Percentiles rank a stretch among this genome's conserved stretches.
Evolutionary conservation across 305 asterid genomes (phyloP).

Genomic region (Stenogyne calaminthoides): DNA sequence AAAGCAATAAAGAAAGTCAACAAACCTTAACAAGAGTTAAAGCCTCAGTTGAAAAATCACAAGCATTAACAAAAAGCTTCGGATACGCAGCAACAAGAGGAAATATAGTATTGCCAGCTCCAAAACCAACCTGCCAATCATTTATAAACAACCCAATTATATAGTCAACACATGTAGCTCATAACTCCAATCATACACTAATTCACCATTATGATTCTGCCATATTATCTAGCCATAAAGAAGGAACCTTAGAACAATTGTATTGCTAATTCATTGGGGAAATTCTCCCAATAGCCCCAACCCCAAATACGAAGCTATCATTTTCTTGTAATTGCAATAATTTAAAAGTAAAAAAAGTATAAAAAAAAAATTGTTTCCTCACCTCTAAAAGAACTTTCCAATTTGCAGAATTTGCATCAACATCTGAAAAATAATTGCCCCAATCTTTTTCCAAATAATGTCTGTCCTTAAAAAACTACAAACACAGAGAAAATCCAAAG

Average conservation of each 20-base stretch:
- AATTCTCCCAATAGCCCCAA: conserved; percentile 15
- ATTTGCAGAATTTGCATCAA: conserved; percentile 29
- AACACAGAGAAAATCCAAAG: conserved; percentile 12
- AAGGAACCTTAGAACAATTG: neutral
- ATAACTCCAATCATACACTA: neutral
- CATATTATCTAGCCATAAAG: neutral
- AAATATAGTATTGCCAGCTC: conserved; percentile 78
- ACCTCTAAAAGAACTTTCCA: conserved; percentile 79
- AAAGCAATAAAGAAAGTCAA: conserved; percentile 18
- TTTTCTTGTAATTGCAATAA: neutral
- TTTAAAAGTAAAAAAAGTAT: neutral
- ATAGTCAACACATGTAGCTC: neutral
- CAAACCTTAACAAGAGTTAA: conserved; percentile 71
- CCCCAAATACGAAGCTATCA: neutral
- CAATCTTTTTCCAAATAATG: conserved; percentile 86
- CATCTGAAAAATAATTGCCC: conserved; percentile 59
- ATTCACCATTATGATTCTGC: conserved; percentile 1
- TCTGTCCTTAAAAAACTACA: conserved; percentile 78
- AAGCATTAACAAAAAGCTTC: conserved; percentile 66
- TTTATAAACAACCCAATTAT: conserved; percentile 15
- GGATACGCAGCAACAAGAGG: conserved; percentile 78
- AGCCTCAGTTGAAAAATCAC: conserved; percentile 78
- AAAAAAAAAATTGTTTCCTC: conserved; percentile 1
- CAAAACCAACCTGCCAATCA: conserved; percentile 71
- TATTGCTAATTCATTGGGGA: conserved; percentile 10